Base-by-base conservation (phyloP, 345 rosid genomes). In the Balakata baccata region DNA sequence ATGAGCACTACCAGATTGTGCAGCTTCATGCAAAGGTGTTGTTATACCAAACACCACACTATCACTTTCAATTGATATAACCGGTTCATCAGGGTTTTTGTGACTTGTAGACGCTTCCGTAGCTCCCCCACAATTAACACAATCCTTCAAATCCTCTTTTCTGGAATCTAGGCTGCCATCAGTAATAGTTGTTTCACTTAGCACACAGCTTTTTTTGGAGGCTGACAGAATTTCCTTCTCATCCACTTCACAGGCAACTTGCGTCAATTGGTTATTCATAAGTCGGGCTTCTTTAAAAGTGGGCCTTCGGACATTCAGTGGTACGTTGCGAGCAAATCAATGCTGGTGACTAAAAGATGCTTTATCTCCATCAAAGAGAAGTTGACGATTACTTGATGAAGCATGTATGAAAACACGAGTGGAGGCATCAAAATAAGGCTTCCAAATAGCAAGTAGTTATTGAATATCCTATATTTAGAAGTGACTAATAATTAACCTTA, bases 401-500 rank as follows among this genome's bases (percentile, higher is more conserved):
- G 98, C 98, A 74, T 89, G 84, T 49, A 95, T 73, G 74, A 86
- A 92, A 80, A 95, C 86, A 83, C 85, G 85, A 41, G 89, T 63
- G 66, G 90, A 81, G 64, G 89, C 91, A 75, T 91, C 94, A 84
- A 95, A 95, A 84, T 92, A 91, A 73, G 87, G 85, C 84, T 95
- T 91, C 99, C 99, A 95, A 78, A 91, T 77, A 80, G 84, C 82
- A 86, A 95, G 86, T 64, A 95, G 81, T 77, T 95, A 97, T 84
- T 87, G 97, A 73, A 92, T 77, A 64, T 95, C 99, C 99, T 95
- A 78, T 38, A 71, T 79, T 79, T 64, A 66, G 34, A 22, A 71
- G 34, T 50, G 50, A 69, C 18, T 13, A 47, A 46, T 18, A 10
- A 34, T 56, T 43, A 69, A 62, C 37, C 58, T 69, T 41, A 6